phyloP scores from a whole-genome alignment of 768 basidiomycete species.

The Termitomyces titanicus region DNA sequence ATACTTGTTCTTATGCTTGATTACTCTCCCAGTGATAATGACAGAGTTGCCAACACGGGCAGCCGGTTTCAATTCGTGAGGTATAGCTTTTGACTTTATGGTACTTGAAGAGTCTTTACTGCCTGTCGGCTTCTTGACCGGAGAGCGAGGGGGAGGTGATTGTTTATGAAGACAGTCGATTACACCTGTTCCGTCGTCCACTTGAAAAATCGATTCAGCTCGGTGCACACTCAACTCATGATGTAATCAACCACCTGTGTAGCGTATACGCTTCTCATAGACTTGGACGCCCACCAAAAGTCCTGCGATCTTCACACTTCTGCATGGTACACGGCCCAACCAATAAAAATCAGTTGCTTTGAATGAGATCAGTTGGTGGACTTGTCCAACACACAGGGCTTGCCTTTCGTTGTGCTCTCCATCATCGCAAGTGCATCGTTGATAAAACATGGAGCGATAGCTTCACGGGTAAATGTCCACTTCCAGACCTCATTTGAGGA shows the following conservation, averaged over 20 bases:
- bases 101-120: constrained; percentile 9
- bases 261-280: constrained; percentile 57
- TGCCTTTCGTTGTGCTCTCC: constrained; percentile 30
- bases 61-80: constrained; percentile 25
- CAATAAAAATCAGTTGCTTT: constrained; percentile 62
- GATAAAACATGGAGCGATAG: constrained; percentile 53
- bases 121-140: constrained; percentile 12
- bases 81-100: constrained; percentile 14
- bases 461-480: constrained; percentile 57
- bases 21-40: constrained; percentile 43
- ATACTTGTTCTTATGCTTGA: constrained; percentile 30
- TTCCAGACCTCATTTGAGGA: constrained; percentile 30
- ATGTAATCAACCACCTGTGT: constrained; percentile 41
- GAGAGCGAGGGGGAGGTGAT: constrained; percentile 22
- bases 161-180: constrained; percentile 59
- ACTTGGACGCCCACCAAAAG: constrained; percentile 59
- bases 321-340: constrained; percentile 70
- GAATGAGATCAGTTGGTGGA: constrained; percentile 3
- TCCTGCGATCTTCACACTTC: constrained; percentile 57
- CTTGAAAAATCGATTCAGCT: constrained; percentile 28
- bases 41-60: constrained; percentile 45
- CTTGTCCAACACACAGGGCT: not conserved
- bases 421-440: constrained; percentile 49
- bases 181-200: constrained; percentile 75
- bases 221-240: not conserved